Base-by-base conservation (phyloP, 345 rosid species). In the Aethionema arabicum region DNA sequence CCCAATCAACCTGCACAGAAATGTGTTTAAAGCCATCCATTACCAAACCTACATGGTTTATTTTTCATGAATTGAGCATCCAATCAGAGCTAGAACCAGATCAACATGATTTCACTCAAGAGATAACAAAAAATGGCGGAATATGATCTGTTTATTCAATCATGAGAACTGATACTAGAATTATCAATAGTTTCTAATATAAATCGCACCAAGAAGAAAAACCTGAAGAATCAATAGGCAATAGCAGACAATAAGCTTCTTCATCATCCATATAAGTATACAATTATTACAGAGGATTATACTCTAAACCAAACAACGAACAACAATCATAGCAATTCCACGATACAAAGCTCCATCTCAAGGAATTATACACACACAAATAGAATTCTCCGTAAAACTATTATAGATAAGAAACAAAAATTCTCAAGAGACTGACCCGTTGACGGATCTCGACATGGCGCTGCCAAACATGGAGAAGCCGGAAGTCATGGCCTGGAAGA, bases 401-500 rank as follows among this genome's bases (percentile, higher is more conserved):
- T 36, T 9, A 51, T 15, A 48, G n/a, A 36, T 43, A 48, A 11
- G 14, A 6, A 49, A 13, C 0, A 35, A 30, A 0, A 62, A 7
- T 54, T 11, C 2, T 16, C 1, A 15, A 13, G 62, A 59, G 33
- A 61, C 48, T 37, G 51, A 82, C 90, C 80, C 91, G 82, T 77
- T 74, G 61, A 77, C 84, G 55, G 91, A 85, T 85, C 85, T 76
- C 65, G 82, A 78, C 81, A 82, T 71, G 78, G 85, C 85, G 77
- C 43, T 80, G 35, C 90, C 83, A 59, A 84, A 82, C 73, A 78
- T 56, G 71, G 90, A 82, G 52, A 85, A 70, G 35, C 87, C 82
- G 11, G 91, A 85, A 42, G 76, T 71, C 85, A 85, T 80, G 76
- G 85, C 75, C 13, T 85, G 80, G 70, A 85, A 80, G 70, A 85